Conservation (phyloP, 1,284 basidiomycete genomes). For the Tylopilus orsonianus region DNA sequence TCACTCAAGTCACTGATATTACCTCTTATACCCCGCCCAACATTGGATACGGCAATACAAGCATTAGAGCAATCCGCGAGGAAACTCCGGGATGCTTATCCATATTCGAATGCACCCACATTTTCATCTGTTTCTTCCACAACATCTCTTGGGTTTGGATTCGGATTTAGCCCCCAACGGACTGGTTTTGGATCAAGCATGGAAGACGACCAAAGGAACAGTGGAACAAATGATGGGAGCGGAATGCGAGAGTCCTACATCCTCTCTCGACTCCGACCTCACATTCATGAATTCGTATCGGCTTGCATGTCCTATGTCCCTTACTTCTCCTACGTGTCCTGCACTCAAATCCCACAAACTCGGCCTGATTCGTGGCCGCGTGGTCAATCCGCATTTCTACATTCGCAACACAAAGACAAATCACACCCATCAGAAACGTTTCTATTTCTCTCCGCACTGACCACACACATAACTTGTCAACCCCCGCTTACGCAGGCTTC, state of each 20-base stretch:
- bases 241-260: conserved; percentile 80
- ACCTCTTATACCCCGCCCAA: conserved; percentile 75
- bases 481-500: conserved; percentile 62
- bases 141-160: conserved; percentile 50
- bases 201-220: conserved; percentile 28
- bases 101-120: conserved; percentile 60
- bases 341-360: conserved; percentile 25
- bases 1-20: conserved; percentile 66
- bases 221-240: conserved; percentile 26
- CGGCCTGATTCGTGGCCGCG: conserved; percentile 32
- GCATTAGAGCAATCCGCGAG: conserved; percentile 66
- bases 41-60: conserved; percentile 68
- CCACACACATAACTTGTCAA: conserved; percentile 63
- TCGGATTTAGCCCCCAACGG: conserved; percentile 33
- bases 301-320: conserved; percentile 76
- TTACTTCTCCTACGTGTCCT: conserved; percentile 67
- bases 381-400: conserved; percentile 43
- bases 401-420: conserved; percentile 57
- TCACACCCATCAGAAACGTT: conserved; percentile 73
- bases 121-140: conserved; percentile 38
- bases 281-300: conserved; percentile 71
- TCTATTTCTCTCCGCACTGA: conserved; percentile 65
- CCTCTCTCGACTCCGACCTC: conserved; percentile 67
- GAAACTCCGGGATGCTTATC: conserved; percentile 75
- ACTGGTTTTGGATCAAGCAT: conserved; percentile 25